phyloP scores from a whole-genome alignment of 805 yeast genomes.

The Zygoascus biomembranicola region DNA sequence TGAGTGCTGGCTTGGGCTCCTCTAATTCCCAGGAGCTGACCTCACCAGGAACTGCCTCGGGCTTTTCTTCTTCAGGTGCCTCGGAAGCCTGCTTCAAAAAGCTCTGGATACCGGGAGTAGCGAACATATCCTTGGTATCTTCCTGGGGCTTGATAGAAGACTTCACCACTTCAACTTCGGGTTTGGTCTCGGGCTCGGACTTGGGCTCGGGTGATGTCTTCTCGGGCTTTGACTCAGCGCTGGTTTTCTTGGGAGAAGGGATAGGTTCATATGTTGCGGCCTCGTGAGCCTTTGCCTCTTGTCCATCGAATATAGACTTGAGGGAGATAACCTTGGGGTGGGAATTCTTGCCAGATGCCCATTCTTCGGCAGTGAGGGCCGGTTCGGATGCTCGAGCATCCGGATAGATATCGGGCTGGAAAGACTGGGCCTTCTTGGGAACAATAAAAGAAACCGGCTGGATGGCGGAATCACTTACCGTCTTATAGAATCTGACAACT shows the following conservation, averaged over 20 bases:
- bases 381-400: slow-evolving; percentile 78
- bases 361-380: slow-evolving; percentile 72
- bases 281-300: slow-evolving; percentile 33
- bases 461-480: slow-evolving; percentile 73
- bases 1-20: slow-evolving; percentile 2
- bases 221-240: neutral
- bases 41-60: slow-evolving; percentile 10
- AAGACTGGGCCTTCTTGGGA: slow-evolving; percentile 88
- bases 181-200: slow-evolving; percentile 9
- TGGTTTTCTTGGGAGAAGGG: neutral
- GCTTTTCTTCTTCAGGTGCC: slow-evolving; percentile 11
- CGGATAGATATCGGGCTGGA: slow-evolving; percentile 89
- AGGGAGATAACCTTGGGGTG: slow-evolving; percentile 71
- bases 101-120: slow-evolving; percentile 39
- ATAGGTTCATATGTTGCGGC: neutral
- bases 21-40: slow-evolving; percentile 9
- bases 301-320: slow-evolving; percentile 74
- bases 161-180: slow-evolving; percentile 11
- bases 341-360: slow-evolving; percentile 69
- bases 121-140: slow-evolving; percentile 41
- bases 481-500: slow-evolving; percentile 71
- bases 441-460: slow-evolving; percentile 92
- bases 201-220: neutral
- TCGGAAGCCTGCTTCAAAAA: slow-evolving; percentile 41
- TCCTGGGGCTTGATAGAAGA: slow-evolving; percentile 11